A percentile compares a stretch with the other conserved stretches of the same genome.
These are phyloP conservation scores for Crassisporium funariophilum DNA, from an alignment of 768 basidiomycete genomes.

Conservation along the genomic window DNA sequence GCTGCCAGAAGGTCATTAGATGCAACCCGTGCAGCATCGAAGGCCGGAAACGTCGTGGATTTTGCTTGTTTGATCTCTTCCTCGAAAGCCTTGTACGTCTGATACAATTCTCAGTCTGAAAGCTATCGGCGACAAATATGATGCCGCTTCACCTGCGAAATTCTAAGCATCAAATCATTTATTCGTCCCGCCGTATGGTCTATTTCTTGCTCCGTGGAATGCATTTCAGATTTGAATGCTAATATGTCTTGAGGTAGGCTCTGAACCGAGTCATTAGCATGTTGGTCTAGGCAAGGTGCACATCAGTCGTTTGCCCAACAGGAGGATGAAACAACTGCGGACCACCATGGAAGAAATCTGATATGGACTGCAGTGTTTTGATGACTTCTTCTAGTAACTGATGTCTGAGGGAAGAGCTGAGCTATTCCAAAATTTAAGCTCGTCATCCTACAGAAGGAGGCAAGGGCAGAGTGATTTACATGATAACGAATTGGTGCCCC, in stretches of 20 bases:
- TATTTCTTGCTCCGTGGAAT: neutral
- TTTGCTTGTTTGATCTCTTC: constrained; percentile 13
- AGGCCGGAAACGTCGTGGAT: constrained; percentile 19
- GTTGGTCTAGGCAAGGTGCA: no score
- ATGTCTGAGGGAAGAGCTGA: constrained; percentile 10
- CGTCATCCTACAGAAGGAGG: neutral
- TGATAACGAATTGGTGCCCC: constrained; percentile 15
- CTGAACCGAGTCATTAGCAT: neutral
- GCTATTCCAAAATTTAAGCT: constrained; percentile 7
- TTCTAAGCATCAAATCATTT: neutral
- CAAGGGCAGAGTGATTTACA: constrained; percentile 7
- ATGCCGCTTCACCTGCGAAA: neutral
- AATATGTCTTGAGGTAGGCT: neutral
- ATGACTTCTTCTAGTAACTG: constrained; percentile 23
- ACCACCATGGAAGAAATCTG: constrained; percentile 25
- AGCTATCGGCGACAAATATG: no score
- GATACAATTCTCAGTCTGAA: no score
- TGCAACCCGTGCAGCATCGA: constrained; percentile 33
- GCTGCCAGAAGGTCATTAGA: constrained; percentile 42
- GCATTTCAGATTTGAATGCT: neutral
- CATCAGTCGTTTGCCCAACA: no score
- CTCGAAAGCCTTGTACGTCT: constrained; percentile 16
- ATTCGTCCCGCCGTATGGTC: neutral
- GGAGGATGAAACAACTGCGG: no score
- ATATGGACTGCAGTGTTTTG: constrained; percentile 15